phyloP scores from a whole-genome alignment of 805 yeast species.

The Hanseniaspora lindneri region DNA sequence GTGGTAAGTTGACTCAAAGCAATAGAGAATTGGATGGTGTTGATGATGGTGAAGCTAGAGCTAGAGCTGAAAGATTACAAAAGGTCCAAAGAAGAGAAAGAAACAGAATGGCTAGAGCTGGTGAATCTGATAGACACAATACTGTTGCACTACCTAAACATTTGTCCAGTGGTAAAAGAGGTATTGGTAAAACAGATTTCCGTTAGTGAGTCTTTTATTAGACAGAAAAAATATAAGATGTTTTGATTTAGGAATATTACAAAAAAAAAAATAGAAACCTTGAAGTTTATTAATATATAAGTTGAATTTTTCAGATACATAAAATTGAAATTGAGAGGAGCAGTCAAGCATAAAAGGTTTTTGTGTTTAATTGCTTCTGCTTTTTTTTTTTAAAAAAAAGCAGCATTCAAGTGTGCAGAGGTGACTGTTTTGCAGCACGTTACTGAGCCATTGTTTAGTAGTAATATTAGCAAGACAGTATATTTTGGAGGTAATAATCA shows the following conservation, averaged over 20 bases:
- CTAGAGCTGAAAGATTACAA: conserved; percentile 75
- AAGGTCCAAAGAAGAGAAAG: conserved; percentile 88
- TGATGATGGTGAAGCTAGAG: conserved; percentile 63
- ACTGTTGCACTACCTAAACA: conserved; percentile 84
- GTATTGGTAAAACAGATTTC: conserved; percentile 82
- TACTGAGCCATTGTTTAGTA: too few relatives aligned
- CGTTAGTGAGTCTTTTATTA: conserved; percentile 38
- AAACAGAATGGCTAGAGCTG: conserved; percentile 80
- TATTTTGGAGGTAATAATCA: too few relatives aligned
- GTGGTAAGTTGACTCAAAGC: conserved; percentile 43
- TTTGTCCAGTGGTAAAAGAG: conserved; percentile 91
- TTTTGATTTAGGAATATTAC: conserved; percentile 3
- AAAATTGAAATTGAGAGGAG: too few relatives aligned
- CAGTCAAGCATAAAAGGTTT: too few relatives aligned
- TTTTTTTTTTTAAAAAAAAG: too few relatives aligned
- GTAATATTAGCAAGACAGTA: too few relatives aligned
- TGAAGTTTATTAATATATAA: background rate
- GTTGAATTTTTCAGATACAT: background rate
- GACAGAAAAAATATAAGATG: background rate
- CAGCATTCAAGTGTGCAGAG: too few relatives aligned
- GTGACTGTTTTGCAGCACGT: too few relatives aligned
- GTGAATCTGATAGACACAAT: conserved; percentile 91
- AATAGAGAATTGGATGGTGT: conserved; percentile 83
- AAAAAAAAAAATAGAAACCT: background rate
- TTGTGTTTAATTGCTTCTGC: too few relatives aligned